A percentile compares a stretch with the other conserved stretches of the same genome.
Conservation (phyloP, 2,329 filamentous ascomycete genomes). For the Chaetomium sp. region DNA sequence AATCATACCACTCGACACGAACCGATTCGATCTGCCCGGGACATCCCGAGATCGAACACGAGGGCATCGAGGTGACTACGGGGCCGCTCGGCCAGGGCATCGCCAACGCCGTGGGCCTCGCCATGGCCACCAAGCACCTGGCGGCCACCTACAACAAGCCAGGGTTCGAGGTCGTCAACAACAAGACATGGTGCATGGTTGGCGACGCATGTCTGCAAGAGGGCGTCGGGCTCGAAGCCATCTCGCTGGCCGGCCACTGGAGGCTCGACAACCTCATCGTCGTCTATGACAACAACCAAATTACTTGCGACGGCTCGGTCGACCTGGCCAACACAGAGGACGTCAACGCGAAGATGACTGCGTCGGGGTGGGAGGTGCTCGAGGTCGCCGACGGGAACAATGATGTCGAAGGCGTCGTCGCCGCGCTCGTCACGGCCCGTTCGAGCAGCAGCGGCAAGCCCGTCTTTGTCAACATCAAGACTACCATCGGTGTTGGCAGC, state of each 20-base stretch:
- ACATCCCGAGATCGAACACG: constrained; percentile 8
- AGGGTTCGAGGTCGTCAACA: not conserved
- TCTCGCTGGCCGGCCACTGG: constrained; percentile 10
- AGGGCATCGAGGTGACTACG: constrained; percentile 8
- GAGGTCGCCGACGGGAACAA: constrained; percentile 6
- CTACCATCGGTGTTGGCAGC: constrained; percentile 8
- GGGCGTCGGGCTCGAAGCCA: constrained; percentile 7
- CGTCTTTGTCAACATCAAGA: constrained; percentile 14
- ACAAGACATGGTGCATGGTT: constrained; percentile 10
- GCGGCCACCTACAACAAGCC: constrained; percentile 11
- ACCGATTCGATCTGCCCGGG: constrained; percentile 9
- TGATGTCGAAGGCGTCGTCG: constrained; percentile 5
- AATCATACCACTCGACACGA: constrained; percentile 10
- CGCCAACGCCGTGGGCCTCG: constrained; percentile 3
- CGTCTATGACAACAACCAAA: constrained; percentile 12
- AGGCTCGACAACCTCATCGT: constrained; percentile 6
- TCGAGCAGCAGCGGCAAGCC: constrained; percentile 6
- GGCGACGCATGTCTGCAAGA: constrained; percentile 10
- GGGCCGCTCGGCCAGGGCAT: constrained; percentile 8
- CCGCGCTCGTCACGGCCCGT: not conserved
- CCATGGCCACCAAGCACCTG: constrained; percentile 8
- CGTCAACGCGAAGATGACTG: constrained; percentile 7
- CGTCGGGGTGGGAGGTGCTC: constrained; percentile 10
- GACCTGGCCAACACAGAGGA: constrained; percentile 8
- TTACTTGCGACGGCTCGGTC: constrained; percentile 6